Percentiles rank a stretch among this genome's conserved stretches.
phyloP scores from a whole-genome alignment of 805 yeast species.

The Wickerhamomyces strasburgensis region DNA sequence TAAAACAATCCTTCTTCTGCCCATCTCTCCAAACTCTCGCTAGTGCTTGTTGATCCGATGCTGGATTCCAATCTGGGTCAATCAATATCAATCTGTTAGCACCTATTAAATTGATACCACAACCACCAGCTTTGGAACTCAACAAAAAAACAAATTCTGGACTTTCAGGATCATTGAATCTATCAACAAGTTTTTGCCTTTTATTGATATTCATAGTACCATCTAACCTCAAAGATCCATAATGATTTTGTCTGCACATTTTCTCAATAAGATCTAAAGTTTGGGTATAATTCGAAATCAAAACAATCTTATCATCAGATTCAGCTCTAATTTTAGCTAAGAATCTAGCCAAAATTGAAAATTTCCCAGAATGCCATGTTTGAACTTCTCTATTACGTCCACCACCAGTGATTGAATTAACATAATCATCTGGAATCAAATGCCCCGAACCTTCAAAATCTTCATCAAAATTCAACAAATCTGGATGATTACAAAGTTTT shows the following conservation, averaged over 20 bases:
- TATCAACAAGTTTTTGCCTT: slow-evolving; percentile 87
- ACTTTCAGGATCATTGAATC: slow-evolving; percentile 85
- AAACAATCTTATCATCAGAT: slow-evolving; percentile 90
- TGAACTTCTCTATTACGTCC: slow-evolving; percentile 72
- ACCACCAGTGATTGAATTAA: slow-evolving; percentile 33
- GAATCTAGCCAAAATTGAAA: slow-evolving; percentile 79
- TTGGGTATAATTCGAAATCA: slow-evolving; percentile 92
- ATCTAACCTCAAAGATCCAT: slow-evolving; percentile 79
- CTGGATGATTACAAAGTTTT: slow-evolving; percentile 93
- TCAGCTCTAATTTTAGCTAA: slow-evolving; percentile 68
- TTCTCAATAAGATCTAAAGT: slow-evolving; percentile 87
- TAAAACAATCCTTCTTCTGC: slow-evolving; percentile 93
- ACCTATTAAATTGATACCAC: slow-evolving; percentile 96
- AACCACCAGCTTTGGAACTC: slow-evolving; percentile 97
- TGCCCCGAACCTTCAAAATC: slow-evolving; percentile 69
- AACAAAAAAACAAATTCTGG: slow-evolving; percentile 82
- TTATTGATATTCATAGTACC: slow-evolving; percentile 92
- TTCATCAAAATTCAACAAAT: slow-evolving; percentile 65
- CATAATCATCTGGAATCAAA: slow-evolving; percentile 73
- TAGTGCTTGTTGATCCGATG: slow-evolving; percentile 95
- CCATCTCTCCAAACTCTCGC: slow-evolving; percentile 99
- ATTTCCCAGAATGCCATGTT: slow-evolving; percentile 82
- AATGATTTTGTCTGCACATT: slow-evolving; percentile 70
- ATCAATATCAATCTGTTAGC: slow-evolving; percentile 85
- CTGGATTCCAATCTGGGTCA: slow-evolving; percentile 98